Percentiles rank a stretch among this genome's conserved stretches.
These are phyloP conservation scores for Aspergillus felis DNA, from an alignment of 2,329 filamentous ascomycete genomes.

Conservation along the genomic window DNA sequence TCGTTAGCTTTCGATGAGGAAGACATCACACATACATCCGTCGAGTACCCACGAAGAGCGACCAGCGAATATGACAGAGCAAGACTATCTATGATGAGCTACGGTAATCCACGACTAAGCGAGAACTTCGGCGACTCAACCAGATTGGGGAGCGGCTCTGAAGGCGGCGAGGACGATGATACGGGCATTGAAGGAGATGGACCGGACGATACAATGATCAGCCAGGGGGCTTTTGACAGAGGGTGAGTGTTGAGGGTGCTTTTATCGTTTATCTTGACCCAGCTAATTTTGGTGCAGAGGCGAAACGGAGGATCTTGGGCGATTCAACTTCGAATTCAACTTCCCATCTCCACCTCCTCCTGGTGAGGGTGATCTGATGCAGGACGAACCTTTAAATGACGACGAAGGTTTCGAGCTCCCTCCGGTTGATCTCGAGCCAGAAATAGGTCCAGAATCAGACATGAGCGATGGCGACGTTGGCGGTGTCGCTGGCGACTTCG, in stretches of 20 bases:
- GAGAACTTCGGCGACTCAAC: slow-evolving; percentile 50
- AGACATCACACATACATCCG: slow-evolving; percentile 38
- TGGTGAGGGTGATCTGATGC: slow-evolving; percentile 26
- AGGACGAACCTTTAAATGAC: slow-evolving; percentile 28
- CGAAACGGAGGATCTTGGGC: slow-evolving; percentile 42
- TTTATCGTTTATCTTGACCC: background rate
- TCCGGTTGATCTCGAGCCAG: slow-evolving; percentile 23
- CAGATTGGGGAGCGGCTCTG: slow-evolving; percentile 42
- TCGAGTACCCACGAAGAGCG: slow-evolving; percentile 43
- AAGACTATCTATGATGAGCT: slow-evolving; percentile 42
- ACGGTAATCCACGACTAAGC: slow-evolving; percentile 42
- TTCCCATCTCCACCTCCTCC: slow-evolving; percentile 35
- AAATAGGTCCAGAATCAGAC: slow-evolving; percentile 22
- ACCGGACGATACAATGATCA: slow-evolving; percentile 34
- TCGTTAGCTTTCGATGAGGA: slow-evolving; percentile 45
- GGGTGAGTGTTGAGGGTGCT: slow-evolving; percentile 24
- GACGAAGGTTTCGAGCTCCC: slow-evolving; percentile 34
- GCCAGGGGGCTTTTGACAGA: slow-evolving; percentile 36
- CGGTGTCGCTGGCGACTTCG: slow-evolving; percentile 25
- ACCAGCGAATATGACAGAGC: slow-evolving; percentile 34
- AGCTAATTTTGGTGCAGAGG: slow-evolving; percentile 27
- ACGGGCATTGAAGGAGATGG: slow-evolving; percentile 34
- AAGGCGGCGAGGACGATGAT: slow-evolving; percentile 30
- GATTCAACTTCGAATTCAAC: slow-evolving; percentile 40
- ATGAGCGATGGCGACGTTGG: slow-evolving; percentile 22